phyloP scores from a whole-genome alignment of 441 rosid genomes.

The Macaranga tanarius region DNA sequence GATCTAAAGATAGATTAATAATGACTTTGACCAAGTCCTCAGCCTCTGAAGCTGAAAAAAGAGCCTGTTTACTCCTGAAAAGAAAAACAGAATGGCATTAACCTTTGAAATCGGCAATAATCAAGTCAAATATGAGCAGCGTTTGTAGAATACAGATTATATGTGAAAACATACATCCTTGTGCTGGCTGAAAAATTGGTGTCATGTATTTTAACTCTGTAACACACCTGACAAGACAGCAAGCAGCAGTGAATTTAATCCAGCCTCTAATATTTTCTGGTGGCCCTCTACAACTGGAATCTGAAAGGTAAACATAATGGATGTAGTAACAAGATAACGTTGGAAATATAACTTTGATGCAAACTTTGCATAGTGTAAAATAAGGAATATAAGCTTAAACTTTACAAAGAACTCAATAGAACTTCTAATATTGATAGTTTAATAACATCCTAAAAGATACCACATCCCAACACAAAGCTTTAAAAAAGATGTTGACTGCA shows the following conservation, averaged over 20 bases:
- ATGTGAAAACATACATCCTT: constrained; percentile 3
- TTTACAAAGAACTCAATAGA: not conserved
- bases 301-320: constrained; percentile 40
- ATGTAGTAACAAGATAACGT: constrained; percentile 8
- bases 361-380: not conserved
- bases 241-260: constrained; percentile 59
- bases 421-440: not conserved
- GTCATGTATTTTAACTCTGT: not conserved
- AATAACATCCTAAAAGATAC: not conserved
- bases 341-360: not conserved
- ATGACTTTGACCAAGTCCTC: constrained; percentile 55
- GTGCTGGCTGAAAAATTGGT: not conserved
- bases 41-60: constrained; percentile 51
- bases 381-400: not conserved
- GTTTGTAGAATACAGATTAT: constrained; percentile 16
- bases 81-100: constrained; percentile 18
- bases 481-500: not conserved
- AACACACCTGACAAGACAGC: constrained; percentile 62
- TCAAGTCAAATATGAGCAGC: not conserved
- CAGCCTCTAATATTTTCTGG: constrained; percentile 69
- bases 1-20: constrained; percentile 56
- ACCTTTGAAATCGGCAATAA: constrained; percentile 14
- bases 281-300: constrained; percentile 46
- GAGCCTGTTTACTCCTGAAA: constrained; percentile 48
- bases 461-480: not conserved